phyloP scores from a whole-genome alignment of 2,329 filamentous ascomycete genomes.

The Colletotrichum tanaceti region DNA sequence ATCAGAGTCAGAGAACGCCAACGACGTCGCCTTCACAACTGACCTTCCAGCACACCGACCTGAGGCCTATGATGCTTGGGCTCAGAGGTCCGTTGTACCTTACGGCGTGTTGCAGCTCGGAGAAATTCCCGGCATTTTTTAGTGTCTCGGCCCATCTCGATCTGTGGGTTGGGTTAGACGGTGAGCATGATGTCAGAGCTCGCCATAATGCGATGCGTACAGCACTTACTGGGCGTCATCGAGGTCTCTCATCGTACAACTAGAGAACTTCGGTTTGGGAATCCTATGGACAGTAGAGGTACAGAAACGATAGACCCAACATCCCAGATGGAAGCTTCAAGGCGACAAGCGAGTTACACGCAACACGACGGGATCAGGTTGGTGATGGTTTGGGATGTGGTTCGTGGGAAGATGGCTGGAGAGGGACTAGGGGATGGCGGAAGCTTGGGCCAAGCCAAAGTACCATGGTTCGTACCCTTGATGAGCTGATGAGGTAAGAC shows the following conservation, averaged over 20 bases:
- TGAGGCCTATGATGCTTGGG: conserved; percentile 77
- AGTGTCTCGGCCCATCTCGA: conserved; percentile 76
- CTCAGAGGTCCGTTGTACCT: conserved; percentile 68
- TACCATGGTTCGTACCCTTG: conserved; percentile 13
- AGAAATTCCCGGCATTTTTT: conserved; percentile 66
- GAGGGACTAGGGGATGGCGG: conserved; percentile 24
- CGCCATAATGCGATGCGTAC: conserved; percentile 15
- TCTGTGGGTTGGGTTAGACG: conserved; percentile 53
- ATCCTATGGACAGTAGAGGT: conserved; percentile 5
- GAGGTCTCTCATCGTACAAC: conserved; percentile 30
- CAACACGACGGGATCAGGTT: conserved; percentile 1
- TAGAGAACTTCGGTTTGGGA: conserved; percentile 15
- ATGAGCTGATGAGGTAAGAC: conserved; percentile 32
- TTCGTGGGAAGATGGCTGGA: conserved; percentile 36
- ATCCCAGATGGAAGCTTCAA: conserved; percentile 27
- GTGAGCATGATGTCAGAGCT: conserved; percentile 41
- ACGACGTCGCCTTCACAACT: conserved; percentile 25
- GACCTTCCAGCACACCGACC: conserved; percentile 95
- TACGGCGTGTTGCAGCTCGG: conserved; percentile 73
- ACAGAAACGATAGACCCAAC: conserved; percentile 13
- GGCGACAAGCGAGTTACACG: conserved; percentile 11
- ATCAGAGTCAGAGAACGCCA: conserved; percentile 3
- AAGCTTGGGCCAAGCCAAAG: conserved; percentile 38
- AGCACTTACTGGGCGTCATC: conserved; percentile 37
- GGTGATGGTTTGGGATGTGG: conserved; percentile 23